Conservation (phyloP, 2,329 filamentous ascomycete species). For the Lachnellula subtilissima region DNA sequence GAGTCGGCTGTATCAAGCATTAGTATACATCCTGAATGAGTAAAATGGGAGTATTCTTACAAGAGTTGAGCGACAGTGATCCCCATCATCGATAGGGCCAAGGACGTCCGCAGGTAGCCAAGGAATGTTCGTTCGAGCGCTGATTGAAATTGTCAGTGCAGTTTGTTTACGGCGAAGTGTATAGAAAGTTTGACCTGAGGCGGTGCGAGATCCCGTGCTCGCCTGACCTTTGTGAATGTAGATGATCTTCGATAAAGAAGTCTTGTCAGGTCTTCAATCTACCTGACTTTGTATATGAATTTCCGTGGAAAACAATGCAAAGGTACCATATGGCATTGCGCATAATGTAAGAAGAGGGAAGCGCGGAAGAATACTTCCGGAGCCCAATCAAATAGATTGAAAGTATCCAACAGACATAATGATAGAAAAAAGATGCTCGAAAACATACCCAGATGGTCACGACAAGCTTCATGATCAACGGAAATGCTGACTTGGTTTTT, state of each 20-base stretch:
- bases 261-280: constrained; percentile 3
- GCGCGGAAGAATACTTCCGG: constrained; percentile 10
- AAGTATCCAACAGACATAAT: constrained; percentile 9
- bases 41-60: constrained; percentile 16
- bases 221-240: constrained; percentile 4
- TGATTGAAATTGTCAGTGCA: constrained; percentile 30
- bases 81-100: constrained; percentile 63
- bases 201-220: constrained; percentile 10
- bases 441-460: constrained; percentile 52
- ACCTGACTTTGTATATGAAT: constrained; percentile 1
- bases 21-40: constrained; percentile 13
- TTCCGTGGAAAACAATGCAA: constrained; percentile 1
- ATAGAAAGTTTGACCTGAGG: constrained; percentile 3
- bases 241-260: constrained; percentile 10
- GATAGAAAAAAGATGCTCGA: not conserved
- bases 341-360: not conserved
- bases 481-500: constrained; percentile 43
- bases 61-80: constrained; percentile 65
- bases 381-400: constrained; percentile 3
- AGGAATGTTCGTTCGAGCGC: constrained; percentile 72
- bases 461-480: constrained; percentile 44
- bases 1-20: constrained; percentile 43
- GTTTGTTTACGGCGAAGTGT: not conserved
- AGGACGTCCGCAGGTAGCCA: constrained; percentile 65
- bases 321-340: constrained; percentile 2